Base-by-base conservation (phyloP, 2,329 filamentous ascomycete species). In the Colletotrichum coccodes region DNA sequence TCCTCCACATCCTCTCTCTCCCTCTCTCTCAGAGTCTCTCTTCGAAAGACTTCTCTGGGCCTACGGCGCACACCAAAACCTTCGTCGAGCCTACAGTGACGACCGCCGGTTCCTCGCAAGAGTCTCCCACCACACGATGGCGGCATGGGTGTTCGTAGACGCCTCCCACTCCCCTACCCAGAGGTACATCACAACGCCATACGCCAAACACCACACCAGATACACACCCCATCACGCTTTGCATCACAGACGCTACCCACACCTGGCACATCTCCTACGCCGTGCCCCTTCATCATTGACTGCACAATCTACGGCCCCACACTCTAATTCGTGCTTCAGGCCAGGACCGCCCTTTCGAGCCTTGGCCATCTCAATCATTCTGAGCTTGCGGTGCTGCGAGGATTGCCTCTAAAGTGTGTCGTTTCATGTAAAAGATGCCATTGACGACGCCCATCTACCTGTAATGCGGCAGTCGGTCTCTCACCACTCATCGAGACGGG, bases 371-470 rank as follows among this genome's bases (percentile, higher is more conserved):
- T 65, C 32, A 42, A 11, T 32, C 32, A 40, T 46, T 38, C 56
- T 44, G 50, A 62, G 28, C n/a, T 21, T 57, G 36, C 64, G 56
- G 47, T 66, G 56, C 30, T 56, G 34, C 26, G 26, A 47, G 28
- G 49, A 62, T 21, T 50, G 50, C 50, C 50, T 62, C 57, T 36
- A 47, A 47, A 63, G 58, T 61, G 57, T 53, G 50, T 34, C 50
- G 67, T 70, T 70, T 70, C 67, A 70, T 46, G 52, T 70, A 70
- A 46, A 70, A 58, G 23, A 54, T 69, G 58, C 23, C 44, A 61
- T 18, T 30, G 34, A 40, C 53, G 54, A 49, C 38, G 34, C 26
- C 38, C 32, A 1, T 3, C 36, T 66, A 34, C 60, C 53, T 34
- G 4, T 30, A 4, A 49, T 50, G 49, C 40, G 62, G 56, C 11